Evolutionary conservation across 2,329 filamentous ascomycete species (phyloP).

Genomic region (Didymosphaeria variabile): DNA sequence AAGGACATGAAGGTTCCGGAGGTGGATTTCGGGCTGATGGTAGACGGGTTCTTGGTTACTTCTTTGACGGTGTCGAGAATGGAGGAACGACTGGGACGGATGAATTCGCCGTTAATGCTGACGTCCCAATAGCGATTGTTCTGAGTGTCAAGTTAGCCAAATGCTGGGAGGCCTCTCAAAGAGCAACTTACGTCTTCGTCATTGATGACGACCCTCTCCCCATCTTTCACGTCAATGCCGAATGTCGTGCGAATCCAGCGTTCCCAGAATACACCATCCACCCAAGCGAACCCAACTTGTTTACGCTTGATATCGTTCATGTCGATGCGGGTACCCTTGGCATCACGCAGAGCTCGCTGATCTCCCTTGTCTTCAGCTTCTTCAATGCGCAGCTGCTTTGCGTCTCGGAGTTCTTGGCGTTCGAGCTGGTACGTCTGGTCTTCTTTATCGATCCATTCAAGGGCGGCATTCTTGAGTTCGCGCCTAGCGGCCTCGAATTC

Average conservation of each 20-base stretch:
- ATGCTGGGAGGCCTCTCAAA: neutral
- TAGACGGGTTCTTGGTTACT: constrained; percentile 72
- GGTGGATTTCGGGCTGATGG: constrained; percentile 81
- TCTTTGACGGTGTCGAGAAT: constrained; percentile 87
- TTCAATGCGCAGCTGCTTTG: constrained; percentile 94
- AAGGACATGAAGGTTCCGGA: constrained; percentile 75
- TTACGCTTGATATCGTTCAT: constrained; percentile 88
- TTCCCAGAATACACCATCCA: constrained; percentile 97
- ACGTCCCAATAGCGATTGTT: constrained; percentile 95
- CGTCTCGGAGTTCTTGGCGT: constrained; percentile 89
- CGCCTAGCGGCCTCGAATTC: constrained; percentile 80
- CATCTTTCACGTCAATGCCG: constrained; percentile 83
- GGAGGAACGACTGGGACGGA: constrained; percentile 86
- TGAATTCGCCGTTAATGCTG: constrained; percentile 87
- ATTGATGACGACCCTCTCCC: constrained; percentile 94
- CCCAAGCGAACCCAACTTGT: constrained; percentile 95
- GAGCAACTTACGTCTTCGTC: constrained; percentile 84
- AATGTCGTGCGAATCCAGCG: constrained; percentile 96
- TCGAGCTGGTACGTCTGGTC: constrained; percentile 91
- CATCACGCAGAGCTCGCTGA: constrained; percentile 82
- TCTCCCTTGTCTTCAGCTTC: constrained; percentile 95
- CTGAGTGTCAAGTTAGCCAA: constrained; percentile 55
- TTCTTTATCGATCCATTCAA: constrained; percentile 98
- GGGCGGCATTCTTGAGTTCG: constrained; percentile 93
- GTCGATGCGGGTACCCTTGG: constrained; percentile 90